A percentile compares a stretch with the other conserved stretches of the same genome.
Conservation (phyloP, 371 early-diverging fungal species). For the Actinomortierella wolfii region DNA sequence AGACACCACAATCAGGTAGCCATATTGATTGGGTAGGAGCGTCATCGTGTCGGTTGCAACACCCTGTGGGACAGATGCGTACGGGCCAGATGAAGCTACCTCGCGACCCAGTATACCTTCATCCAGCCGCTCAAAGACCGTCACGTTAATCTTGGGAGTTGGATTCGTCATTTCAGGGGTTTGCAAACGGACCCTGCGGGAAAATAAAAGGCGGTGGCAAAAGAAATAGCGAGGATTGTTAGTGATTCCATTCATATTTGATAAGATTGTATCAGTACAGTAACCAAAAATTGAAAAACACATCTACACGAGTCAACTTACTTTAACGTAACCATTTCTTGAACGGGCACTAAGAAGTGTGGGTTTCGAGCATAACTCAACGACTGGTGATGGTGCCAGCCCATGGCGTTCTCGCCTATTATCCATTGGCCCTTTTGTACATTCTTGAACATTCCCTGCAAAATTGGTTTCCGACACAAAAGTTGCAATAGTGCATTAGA, state of each 20-base stretch:
- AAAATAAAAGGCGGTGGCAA: neutral
- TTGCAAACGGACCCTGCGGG: conserved; percentile 74
- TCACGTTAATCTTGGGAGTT: conserved; percentile 73
- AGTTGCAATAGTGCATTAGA: too few species aligned
- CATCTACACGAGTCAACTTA: conserved; percentile 29
- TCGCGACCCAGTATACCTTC: conserved; percentile 62
- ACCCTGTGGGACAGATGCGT: conserved; percentile 73
- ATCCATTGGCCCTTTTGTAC: conserved; percentile 72
- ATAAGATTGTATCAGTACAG: neutral
- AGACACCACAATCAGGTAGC: conserved; percentile 66
- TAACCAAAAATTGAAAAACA: neutral
- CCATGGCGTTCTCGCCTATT: conserved; percentile 67
- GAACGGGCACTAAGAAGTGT: conserved; percentile 65
- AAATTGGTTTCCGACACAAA: too few species aligned
- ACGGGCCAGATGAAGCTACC: conserved; percentile 75
- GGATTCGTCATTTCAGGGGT: conserved; percentile 61
- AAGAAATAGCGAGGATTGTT: too few species aligned
- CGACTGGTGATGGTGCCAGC: conserved; percentile 62
- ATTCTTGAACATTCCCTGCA: conserved; percentile 74
- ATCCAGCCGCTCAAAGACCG: conserved; percentile 67
- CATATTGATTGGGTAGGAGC: conserved; percentile 44
- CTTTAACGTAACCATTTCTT: conserved; percentile 66
- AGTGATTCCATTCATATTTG: too few species aligned
- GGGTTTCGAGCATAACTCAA: conserved; percentile 66
- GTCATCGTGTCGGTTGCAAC: conserved; percentile 23